Conservation (phyloP, 1,284 basidiomycete genomes). For the Leucoagaricus sp. region DNA sequence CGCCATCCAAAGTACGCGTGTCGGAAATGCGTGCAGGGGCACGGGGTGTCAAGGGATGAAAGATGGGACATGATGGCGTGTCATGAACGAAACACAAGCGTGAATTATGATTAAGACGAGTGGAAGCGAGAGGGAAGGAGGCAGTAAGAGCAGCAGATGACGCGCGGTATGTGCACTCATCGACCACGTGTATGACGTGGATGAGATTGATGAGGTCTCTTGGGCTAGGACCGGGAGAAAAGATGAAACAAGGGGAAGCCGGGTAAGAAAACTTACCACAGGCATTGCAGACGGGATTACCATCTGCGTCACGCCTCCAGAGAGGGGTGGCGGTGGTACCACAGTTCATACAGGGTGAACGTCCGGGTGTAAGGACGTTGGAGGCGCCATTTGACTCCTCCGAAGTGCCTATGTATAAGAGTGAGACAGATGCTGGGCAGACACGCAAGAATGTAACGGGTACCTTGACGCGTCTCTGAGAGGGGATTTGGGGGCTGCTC, state of each 20-base stretch:
- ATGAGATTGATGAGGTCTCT: conserved; percentile 13
- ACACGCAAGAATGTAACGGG: not conserved
- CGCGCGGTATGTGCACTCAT: conserved; percentile 11
- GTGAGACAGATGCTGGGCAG: not conserved
- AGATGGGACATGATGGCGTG: conserved; percentile 4
- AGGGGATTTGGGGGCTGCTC: conserved; percentile 12
- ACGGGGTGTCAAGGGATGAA: not conserved
- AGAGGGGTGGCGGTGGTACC: conserved; percentile 75
- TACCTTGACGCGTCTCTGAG: conserved; percentile 15
- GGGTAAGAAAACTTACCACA: conserved; percentile 64
- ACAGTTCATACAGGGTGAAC: conserved; percentile 65
- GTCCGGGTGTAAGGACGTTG: conserved; percentile 29
- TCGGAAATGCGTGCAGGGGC: not conserved
- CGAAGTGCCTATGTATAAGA: conserved; percentile 1
- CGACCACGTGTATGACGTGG: conserved; percentile 17
- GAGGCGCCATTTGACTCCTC: conserved; percentile 15
- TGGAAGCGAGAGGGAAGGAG: conserved; percentile 21
- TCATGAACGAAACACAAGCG: conserved; percentile 12
- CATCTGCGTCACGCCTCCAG: conserved; percentile 80
- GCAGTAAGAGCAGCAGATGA: conserved; percentile 1
- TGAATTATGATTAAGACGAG: conserved; percentile 15
- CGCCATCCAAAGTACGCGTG: conserved; percentile 5
- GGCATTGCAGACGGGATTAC: conserved; percentile 83
- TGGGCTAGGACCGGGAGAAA: conserved; percentile 7
- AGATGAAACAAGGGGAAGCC: conserved; percentile 15